Evolutionary conservation across 2,329 filamentous ascomycete species (phyloP).

Genomic region (Ophiostoma sp.): DNA sequence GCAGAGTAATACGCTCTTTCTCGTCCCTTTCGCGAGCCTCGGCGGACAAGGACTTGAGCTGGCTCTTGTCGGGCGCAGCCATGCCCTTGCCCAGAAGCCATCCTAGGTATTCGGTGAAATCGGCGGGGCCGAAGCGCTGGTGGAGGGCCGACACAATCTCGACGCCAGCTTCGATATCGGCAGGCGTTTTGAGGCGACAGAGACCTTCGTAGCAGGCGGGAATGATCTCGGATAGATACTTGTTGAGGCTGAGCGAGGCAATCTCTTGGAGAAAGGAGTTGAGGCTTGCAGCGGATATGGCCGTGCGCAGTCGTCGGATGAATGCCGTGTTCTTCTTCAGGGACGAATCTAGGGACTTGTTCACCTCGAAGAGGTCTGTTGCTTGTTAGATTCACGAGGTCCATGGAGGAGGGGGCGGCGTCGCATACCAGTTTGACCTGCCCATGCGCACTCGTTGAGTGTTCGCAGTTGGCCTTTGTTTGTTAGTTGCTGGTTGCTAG

Average conservation of each 20-base stretch:
- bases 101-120: slow-evolving; percentile 86
- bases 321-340: slow-evolving; percentile 98
- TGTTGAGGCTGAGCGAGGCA: slow-evolving; percentile 82
- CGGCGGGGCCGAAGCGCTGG: slow-evolving; percentile 82
- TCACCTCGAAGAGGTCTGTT: slow-evolving; percentile 70
- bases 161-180: slow-evolving; percentile 85
- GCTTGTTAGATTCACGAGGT: not conserved
- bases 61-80: slow-evolving; percentile 80
- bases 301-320: slow-evolving; percentile 90
- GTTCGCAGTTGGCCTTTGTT: slow-evolving; percentile 76
- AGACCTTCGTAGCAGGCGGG: slow-evolving; percentile 93
- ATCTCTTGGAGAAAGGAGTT: slow-evolving; percentile 86
- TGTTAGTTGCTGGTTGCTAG: slow-evolving; percentile 29
- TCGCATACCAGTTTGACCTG: slow-evolving; percentile 73
- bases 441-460: slow-evolving; percentile 82
- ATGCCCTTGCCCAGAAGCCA: slow-evolving; percentile 90
- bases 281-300: slow-evolving; percentile 72
- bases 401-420: not conserved
- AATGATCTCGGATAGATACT: slow-evolving; percentile 95
- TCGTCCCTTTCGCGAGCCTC: slow-evolving; percentile 93
- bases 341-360: slow-evolving; percentile 80
- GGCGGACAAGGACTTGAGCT: slow-evolving; percentile 68
- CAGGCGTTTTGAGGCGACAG: slow-evolving; percentile 82
- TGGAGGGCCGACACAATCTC: slow-evolving; percentile 94
- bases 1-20: slow-evolving; percentile 82